Evolutionary conservation across 2,329 filamentous ascomycete genomes (phyloP), one percentile per base, ranked within the genome.

Genomic region (Colletotrichum sp.): DNA sequence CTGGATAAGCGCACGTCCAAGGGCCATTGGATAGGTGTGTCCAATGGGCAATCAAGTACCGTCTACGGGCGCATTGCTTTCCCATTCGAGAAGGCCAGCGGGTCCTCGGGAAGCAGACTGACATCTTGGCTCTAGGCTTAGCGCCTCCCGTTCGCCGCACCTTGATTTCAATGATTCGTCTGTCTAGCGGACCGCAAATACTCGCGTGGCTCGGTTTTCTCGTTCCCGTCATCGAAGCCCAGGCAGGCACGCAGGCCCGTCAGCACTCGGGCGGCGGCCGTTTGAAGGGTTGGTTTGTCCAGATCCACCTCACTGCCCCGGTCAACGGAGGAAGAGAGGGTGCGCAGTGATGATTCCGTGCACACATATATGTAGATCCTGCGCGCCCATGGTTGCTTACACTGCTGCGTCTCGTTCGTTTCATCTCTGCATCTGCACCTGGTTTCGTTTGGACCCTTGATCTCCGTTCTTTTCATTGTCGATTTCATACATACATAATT

Each of bases 111-210:
- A 69, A 68, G 43, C 28, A 16, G 55, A 63, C 32, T 55, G 52
- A 64, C 38, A 64, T 52, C 69, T 75, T 73, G 64, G 73, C 69
- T 52, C 69, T 43, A 58, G 43, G 52, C 62, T 65, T 73, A 58
- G 73, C 73, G 69, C n/a, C n/a, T 52, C 36, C 43, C 67, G 48
- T 62, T 38, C 65, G 59, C 52, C 62, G 67, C 67, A 74, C 34
- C 59, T 24, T 21, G 61, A n/a, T 30, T 55, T n/a, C 56, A 62
- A 43, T 56, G 32, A 38, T 28, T 71, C 43, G 32, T 24, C 34
- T 24, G 34, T 55, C 43, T 28, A 66, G 18, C 28, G 32, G 24
- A 58, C 10, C 26, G 55, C 21, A 43, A 18, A 30, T 24, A n/a
- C 30, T 75, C 63, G 69, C 43, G 43, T 73, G 38, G 12, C 62